A percentile compares a stretch with the other conserved stretches of the same genome.
These are phyloP conservation scores for Epichloe amarillans DNA, from an alignment of 2,329 filamentous ascomycete species.

Conservation along the genomic window DNA sequence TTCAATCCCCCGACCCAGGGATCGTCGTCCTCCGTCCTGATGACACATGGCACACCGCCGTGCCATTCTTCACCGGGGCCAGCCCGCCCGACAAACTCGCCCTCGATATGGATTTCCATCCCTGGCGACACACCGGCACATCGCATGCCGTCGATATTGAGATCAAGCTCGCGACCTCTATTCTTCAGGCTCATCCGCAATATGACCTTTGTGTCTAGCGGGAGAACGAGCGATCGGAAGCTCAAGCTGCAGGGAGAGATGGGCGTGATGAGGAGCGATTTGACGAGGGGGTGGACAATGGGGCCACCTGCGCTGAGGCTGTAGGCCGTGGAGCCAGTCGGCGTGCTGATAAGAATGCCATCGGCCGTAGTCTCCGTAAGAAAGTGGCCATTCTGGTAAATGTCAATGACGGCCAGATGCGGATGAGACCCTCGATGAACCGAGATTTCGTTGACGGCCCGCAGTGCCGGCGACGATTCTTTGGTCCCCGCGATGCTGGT, in stretches of 20 bases:
- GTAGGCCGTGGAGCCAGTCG: slow-evolving; percentile 91
- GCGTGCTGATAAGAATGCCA: slow-evolving; percentile 86
- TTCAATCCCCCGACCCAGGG: slow-evolving; percentile 98
- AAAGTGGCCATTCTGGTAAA: slow-evolving; percentile 78
- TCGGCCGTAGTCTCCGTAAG: slow-evolving; percentile 91
- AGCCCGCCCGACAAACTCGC: slow-evolving; percentile 54
- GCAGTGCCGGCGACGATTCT: slow-evolving; percentile 30
- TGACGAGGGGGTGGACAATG: slow-evolving; percentile 88
- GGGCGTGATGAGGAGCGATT: slow-evolving; percentile 77
- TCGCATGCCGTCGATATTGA: slow-evolving; percentile 66
- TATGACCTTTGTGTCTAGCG: slow-evolving; percentile 71
- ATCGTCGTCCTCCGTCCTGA: slow-evolving; percentile 65
- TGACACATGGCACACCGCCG: slow-evolving; percentile 85
- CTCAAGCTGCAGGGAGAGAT: slow-evolving; percentile 87
- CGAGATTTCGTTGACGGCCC: slow-evolving; percentile 89
- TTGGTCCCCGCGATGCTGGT: slow-evolving; percentile 24
- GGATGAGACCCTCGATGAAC: slow-evolving; percentile 84
- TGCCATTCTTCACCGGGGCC: slow-evolving; percentile 38
- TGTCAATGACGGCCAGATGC: slow-evolving; percentile 82
- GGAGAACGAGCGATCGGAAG: slow-evolving; percentile 82
- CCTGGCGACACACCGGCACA: slow-evolving; percentile 56
- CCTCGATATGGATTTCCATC: slow-evolving; percentile 78
- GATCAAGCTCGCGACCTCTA: slow-evolving; percentile 59
- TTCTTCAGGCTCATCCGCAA: slow-evolving; percentile 73
- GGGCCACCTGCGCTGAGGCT: slow-evolving; percentile 83